Base-by-base conservation (phyloP, 2,329 filamentous ascomycete species). In the Tolypocladium pustulatum region DNA sequence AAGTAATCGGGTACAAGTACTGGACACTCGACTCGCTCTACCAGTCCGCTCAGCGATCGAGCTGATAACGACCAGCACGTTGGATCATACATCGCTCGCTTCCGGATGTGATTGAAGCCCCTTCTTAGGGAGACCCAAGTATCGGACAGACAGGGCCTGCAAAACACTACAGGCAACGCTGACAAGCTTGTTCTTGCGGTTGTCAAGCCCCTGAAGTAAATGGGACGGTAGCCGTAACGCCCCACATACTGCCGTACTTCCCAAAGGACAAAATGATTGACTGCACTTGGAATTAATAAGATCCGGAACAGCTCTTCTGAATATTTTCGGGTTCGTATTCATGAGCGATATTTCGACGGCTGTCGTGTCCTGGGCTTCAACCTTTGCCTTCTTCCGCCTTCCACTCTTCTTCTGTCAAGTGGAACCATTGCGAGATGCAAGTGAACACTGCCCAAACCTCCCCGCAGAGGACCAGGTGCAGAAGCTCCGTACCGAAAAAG, bases 381-480 rank as follows among this genome's bases (percentile, higher is more conserved):
- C 15, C 25, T 25, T 61, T 63, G 10, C 27, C 59, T 53, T 73
- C 70, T 4, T 71, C 62, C 15, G 72, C 69, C 56, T 71, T 72
- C 73, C 75, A 78, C 56, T 78, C 75, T 51, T 77, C 74, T 40
- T 78, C 75, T 1, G 72, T 72, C 55, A 72, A 66, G 57, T 78
- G 76, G 22, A 73, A 69, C 63, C 67, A 73, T 61, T 74, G 71
- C 4, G 75, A 70, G 2, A 72, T 55, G 4, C 71, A 58, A 1
- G 76, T 74, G 17, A 78, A 69, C 0, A 72, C 46, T 2, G 74
- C 73, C 78, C 80, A 82, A 6, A 78, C 60, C 56, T 78, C 78
- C 3, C 73, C 71, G 8, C 76, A 73, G 22, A 81, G 62, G 9
- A 75, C 62, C 3, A 81, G 61, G 57, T 79, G 74, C 22, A 78